Evolutionary conservation across 352 stramenopile species (phyloP), one percentile per base, ranked within the genome.

Genomic region (Phytophthora sojae): DNA sequence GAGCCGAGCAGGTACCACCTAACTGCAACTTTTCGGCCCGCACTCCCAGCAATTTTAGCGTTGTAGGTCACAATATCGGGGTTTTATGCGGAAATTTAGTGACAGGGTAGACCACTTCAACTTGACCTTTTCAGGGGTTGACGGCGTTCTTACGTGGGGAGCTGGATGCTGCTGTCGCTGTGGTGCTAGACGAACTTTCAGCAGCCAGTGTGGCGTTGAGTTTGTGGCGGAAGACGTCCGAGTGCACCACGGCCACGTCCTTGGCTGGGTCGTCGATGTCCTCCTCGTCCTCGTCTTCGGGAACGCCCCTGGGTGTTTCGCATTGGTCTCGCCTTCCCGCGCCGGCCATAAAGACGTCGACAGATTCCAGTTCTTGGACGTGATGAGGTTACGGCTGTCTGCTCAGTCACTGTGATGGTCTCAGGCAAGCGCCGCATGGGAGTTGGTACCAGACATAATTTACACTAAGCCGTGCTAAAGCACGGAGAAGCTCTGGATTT

Each of bases 131-230:
- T 39, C 12, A 62, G 35, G 70, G n/a, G 23, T 70, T 57, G 26
- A 75, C 50, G 61, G 75, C 75, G 45, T 79, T 77, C 53, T 82
- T 82, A n/a, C 75, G 71, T 15, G 75, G 71, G 17, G 75, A 68
- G 19, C 58, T 60, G 30, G 44, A 59, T 21, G 42, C 35, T 17
- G 19, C 55, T 19, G 59, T 56, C 21, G 30, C 17, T n/a, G 25
- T 32, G 53, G 50, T 57, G 15, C 7, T 17, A 17, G 29, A 2
- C 1, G 42, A 3, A 21, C 26, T 54, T 3, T 64, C 51, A 6
- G 7, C 45, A 19, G 19, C n/a, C 11, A 32, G 47, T 3, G 37
- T 6, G 12, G 44, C 45, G 29, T 21, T 65, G 64, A 76, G 54
- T 65, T 65, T 60, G 19, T 64, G 71, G 5, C 74, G 77, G 29